Evolutionary conservation across 257 asterid species (phyloP).

Genomic region (Echites panduratus): DNA sequence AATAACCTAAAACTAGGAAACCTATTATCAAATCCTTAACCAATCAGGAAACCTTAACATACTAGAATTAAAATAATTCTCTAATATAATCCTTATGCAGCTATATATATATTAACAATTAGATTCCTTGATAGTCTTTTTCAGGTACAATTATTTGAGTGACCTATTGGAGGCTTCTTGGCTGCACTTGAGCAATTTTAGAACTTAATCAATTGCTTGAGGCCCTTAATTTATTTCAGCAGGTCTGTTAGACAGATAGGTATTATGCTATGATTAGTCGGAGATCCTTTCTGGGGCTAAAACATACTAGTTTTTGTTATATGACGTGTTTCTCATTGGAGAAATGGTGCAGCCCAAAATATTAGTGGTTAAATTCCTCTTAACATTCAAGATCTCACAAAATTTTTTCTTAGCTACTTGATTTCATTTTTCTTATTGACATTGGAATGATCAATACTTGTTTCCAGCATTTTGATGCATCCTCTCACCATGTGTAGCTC

Average conservation of each 20-base stretch:
- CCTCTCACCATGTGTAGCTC: slow-evolving; percentile 7
- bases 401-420: background rate
- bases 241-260: background rate
- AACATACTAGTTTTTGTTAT: background rate
- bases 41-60: no score
- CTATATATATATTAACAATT: no score
- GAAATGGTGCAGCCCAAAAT: background rate
- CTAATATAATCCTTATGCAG: no score
- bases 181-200: background rate
- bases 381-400: background rate
- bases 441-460: background rate
- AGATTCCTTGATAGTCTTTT: no score
- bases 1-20: no score
- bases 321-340: background rate
- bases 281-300: background rate
- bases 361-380: background rate
- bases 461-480: no score
- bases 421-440: background rate
- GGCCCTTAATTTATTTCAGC: background rate
- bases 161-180: background rate
- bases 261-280: no score
- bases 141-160: background rate
- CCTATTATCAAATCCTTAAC: no score
- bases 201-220: background rate
- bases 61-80: no score